Evolutionary conservation across 192 early-diverging fungal species (phyloP).

Genomic region (Backusella morwellensis): DNA sequence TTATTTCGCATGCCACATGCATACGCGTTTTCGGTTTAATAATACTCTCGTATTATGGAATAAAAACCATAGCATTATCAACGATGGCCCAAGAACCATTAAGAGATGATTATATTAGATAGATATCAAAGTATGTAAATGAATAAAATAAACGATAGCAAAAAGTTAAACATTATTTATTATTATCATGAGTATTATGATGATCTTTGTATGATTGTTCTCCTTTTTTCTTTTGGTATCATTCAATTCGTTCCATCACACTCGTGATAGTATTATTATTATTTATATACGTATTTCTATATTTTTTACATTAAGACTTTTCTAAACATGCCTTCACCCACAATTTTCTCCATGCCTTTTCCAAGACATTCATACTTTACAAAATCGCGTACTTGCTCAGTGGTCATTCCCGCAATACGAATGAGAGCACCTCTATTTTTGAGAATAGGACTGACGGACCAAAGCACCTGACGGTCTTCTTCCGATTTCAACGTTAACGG

Average conservation of each 20-base stretch:
- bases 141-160: background rate
- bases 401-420: slow-evolving; percentile 35
- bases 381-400: slow-evolving; percentile 38
- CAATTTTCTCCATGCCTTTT: slow-evolving; percentile 19
- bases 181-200: background rate
- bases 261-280: background rate
- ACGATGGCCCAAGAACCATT: background rate
- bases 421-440: slow-evolving; percentile 26
- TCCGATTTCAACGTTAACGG: background rate
- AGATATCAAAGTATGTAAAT: background rate
- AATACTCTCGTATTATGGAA: background rate
- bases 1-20: background rate
- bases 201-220: background rate
- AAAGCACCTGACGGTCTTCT: slow-evolving; percentile 15
- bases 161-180: background rate
- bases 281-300: background rate
- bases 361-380: slow-evolving; percentile 34
- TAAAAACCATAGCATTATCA: background rate
- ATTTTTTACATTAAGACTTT: slow-evolving; percentile 25
- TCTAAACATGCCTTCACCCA: slow-evolving; percentile 34
- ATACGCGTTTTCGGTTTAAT: background rate
- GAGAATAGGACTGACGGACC: slow-evolving; percentile 23
- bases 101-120: too few species aligned
- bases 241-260: background rate
- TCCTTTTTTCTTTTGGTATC: background rate